These are phyloP conservation scores for Carex arenaria DNA, from an alignment of 202 grass and related monocot species.

Conservation along the genomic window DNA sequence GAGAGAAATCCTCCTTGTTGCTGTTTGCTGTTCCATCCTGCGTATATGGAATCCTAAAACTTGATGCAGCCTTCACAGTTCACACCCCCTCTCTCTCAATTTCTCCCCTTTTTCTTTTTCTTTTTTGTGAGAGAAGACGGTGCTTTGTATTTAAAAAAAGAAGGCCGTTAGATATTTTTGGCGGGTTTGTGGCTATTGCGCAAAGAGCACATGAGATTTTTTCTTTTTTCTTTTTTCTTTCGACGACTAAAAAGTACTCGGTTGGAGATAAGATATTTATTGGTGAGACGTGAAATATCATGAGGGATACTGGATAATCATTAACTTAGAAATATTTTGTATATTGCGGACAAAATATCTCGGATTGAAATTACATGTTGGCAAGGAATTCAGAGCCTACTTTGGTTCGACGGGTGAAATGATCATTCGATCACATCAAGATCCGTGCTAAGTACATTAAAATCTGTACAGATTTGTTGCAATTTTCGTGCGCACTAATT, in stretches of 20 bases:
- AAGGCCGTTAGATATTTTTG: slow-evolving; percentile 29
- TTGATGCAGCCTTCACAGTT: not conserved
- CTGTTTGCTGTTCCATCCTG: slow-evolving; percentile 15
- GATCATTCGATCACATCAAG: too few relatives aligned
- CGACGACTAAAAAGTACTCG: not conserved
- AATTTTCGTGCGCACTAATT: too few relatives aligned
- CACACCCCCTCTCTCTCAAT: not conserved
- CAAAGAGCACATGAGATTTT: not conserved
- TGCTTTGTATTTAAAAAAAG: slow-evolving; percentile 20
- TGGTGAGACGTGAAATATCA: not conserved
- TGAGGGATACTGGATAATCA: not conserved
- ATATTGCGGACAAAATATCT: not conserved
- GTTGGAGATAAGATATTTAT: slow-evolving; percentile 14
- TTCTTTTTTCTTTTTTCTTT: not conserved
- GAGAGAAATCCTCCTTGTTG: slow-evolving; percentile 1
- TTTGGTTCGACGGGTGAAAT: too few relatives aligned
- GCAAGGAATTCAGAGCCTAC: too few relatives aligned
- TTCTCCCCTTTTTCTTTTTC: not conserved
- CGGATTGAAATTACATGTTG: not conserved
- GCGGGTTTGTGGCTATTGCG: slow-evolving; percentile 10
- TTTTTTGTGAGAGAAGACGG: not conserved
- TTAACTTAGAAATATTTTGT: not conserved
- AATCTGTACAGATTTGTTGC: too few relatives aligned
- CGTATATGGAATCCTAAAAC: not conserved
- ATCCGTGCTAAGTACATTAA: too few relatives aligned